Evolutionary conservation across 495 filamentous ascomycete genomes (phyloP).

Genomic region (Podospora appendiculata): DNA sequence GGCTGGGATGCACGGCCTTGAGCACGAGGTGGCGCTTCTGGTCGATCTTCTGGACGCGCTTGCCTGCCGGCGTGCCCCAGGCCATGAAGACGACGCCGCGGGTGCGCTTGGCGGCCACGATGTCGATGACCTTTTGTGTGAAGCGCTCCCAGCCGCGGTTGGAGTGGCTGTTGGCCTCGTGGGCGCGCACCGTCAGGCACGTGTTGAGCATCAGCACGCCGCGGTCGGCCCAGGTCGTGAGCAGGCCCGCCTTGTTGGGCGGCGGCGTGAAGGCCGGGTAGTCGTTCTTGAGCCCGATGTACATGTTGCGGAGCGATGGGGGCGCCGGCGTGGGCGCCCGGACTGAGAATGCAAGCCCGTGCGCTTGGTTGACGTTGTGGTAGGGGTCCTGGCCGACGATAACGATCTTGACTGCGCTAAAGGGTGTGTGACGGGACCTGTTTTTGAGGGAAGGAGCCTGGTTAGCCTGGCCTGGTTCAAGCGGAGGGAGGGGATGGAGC

Average conservation of each 20-base stretch:
- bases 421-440: constrained; percentile 86
- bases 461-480: neutral
- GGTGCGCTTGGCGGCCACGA: constrained; percentile 64
- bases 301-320: constrained; percentile 86
- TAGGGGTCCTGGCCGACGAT: constrained; percentile 96
- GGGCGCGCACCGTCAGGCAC: constrained; percentile 82
- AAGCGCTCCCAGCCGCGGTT: constrained; percentile 86
- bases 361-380: constrained; percentile 91
- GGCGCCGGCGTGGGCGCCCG: constrained; percentile 81
- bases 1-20: constrained; percentile 84
- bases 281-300: constrained; percentile 74
- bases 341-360: constrained; percentile 91
- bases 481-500: neutral
- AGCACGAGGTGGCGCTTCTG: constrained; percentile 66
- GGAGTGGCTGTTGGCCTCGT: constrained; percentile 75
- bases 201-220: constrained; percentile 92
- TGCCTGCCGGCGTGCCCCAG: constrained; percentile 78
- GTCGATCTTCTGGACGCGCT: constrained; percentile 65
- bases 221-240: constrained; percentile 88
- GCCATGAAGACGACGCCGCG: constrained; percentile 88
- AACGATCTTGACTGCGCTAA: constrained; percentile 77
- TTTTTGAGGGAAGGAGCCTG: neutral
- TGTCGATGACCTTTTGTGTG: constrained; percentile 84
- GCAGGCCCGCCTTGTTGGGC: constrained; percentile 65
- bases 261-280: constrained; percentile 74